Evolutionary conservation across 2,329 filamentous ascomycete species (phyloP), one percentile per base, ranked within the genome.

Genomic region (Cadophora luteo-olivacea): DNA sequence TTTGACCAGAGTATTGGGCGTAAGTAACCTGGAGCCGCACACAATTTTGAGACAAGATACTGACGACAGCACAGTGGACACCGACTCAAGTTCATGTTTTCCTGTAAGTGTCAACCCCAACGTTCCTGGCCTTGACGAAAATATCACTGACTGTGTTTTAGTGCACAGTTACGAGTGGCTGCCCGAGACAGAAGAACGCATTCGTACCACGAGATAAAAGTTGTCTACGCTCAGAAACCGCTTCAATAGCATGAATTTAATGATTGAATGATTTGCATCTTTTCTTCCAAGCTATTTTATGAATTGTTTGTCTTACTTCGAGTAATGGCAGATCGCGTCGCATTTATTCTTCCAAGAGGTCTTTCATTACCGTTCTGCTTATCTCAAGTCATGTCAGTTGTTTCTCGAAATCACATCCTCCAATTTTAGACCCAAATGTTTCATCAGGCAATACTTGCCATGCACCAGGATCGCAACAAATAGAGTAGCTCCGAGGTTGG

Each of bases 171-270:
- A 49, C 69, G 74, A 14, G 61, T 54, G 16, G 72, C 64, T 7
- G 63, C 66, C 12, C 64, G 69, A 41, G 70, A 75, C 62, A 48
- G 65, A 32, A 64, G 54, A 25, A 68, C 70, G 7, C 74, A 76
- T 66, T 68, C 69, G 9, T 76, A 75, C 64, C 69, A 75, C 55
- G 61, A 70, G 25, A 64, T 75, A 9, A 70, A 68, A 29, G 67
- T 74, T 33, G 71, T 74, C 6, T 74, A 74, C 41, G 70, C 61
- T 1, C 72, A 74, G 54, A 74, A 74, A 62, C 72, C 72, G 25
- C 24, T 58, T 38, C 55, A 64, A 45, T 25, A 65, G 49, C 19
- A 69, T 48, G 12, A 64, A 48, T 61, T 36, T 33, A 55, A 62
- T 62, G 33, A 61, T 29, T 57, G 7, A 38, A 52, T 45, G 16